Evolutionary conservation across 192 early-diverging fungal genomes (phyloP).

Genomic region (Cladochytrium replicatum): DNA sequence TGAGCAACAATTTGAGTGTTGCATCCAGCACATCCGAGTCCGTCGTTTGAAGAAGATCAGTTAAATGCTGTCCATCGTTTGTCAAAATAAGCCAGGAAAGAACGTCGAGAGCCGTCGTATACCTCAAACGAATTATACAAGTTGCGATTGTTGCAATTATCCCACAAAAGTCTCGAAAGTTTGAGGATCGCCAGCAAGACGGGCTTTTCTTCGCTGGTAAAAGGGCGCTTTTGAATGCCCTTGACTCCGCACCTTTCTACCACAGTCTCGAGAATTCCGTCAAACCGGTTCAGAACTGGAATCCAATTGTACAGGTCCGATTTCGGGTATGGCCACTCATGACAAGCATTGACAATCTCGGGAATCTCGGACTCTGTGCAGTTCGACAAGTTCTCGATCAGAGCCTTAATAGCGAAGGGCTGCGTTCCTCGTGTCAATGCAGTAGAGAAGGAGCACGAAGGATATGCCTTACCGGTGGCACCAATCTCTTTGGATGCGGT

Average conservation of each 20-base stretch:
- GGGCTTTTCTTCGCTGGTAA: slow-evolving; percentile 43
- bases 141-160: slow-evolving; percentile 91
- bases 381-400: no score
- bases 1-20: slow-evolving; percentile 68
- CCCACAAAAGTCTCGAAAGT: slow-evolving; percentile 75
- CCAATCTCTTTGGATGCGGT: no score
- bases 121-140: slow-evolving; percentile 90
- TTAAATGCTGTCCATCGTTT: slow-evolving; percentile 49
- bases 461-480: no score
- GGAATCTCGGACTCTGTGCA: not conserved
- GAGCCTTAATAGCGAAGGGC: no score
- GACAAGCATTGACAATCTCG: not conserved
- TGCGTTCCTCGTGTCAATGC: no score
- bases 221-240: slow-evolving; percentile 48
- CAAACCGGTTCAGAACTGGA: slow-evolving; percentile 85
- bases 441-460: no score
- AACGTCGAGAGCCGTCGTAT: slow-evolving; percentile 4
- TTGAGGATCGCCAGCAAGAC: slow-evolving; percentile 55
- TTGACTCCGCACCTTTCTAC: slow-evolving; percentile 57
- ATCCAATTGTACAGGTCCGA: slow-evolving; percentile 97
- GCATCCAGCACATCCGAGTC: slow-evolving; percentile 74
- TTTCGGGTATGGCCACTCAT: slow-evolving; percentile 64
- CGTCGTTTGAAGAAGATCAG: slow-evolving; percentile 62
- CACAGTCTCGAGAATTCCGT: slow-evolving; percentile 60
- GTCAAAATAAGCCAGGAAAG: not conserved